Evolutionary conservation across 1,139 yeast genomes (phyloP), one percentile per base, ranked within the genome.

Genomic region (Komagataea norvegica): DNA sequence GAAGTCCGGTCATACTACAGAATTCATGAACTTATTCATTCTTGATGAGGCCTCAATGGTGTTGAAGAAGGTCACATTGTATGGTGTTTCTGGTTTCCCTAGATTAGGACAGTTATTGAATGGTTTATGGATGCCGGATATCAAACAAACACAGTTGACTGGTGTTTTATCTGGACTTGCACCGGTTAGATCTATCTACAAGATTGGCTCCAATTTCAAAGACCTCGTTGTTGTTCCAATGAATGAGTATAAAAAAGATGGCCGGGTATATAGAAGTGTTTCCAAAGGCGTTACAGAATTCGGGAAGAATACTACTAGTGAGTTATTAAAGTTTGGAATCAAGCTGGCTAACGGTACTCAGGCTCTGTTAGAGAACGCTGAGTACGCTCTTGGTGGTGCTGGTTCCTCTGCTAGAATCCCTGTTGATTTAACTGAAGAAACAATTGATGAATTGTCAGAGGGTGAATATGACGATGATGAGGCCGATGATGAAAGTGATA

Each of bases 291-390:
- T 94, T 0, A 61, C 67, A 33, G 70, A 79, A n/a, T 87, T 91
- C 61, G 79, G 91, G 2, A 78, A 74, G 49, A 79, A 82, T 9
- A 83, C 97, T 0, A 77, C 95, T 3, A 82, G 80, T 42, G 96
- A 89, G 57, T 60, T 89, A 26, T 67, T 89, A 30, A 80, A 81
- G 50, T 65, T 91, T 36, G 96, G 96, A 0, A 94, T 85, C 0
- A 86, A 83, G 51, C 57, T 89, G 25, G 93, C 95, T 2, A 82
- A 89, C 5, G 96, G 96, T 0, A 86, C 96, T 0, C 96, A 88
- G 55, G 78, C 79, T 0, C 60, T 86, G 8, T 63, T 89, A 36
- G 96, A 88, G 49, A 77, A 74, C 42, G 82, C 94, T 0, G 97
- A 89, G 55, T 82, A 77, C 44, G 70, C 72, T 5, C 62, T 84